phyloP scores from a whole-genome alignment of 768 basidiomycete genomes.

The Xerocomellus chrysenteron region DNA sequence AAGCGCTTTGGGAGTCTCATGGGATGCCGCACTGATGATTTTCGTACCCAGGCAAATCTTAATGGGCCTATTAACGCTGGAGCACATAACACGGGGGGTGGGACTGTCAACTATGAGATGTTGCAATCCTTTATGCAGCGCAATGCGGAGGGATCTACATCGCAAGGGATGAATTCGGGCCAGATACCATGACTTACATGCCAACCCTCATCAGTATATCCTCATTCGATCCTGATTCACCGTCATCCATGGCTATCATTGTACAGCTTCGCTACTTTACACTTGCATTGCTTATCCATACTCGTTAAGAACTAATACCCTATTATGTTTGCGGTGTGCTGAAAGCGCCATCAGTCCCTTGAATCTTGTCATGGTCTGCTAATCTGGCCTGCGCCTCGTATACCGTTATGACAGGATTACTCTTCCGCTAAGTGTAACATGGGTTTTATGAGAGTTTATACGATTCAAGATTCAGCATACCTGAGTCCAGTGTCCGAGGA shows the following conservation, averaged over 20 bases:
- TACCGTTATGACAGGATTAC: slow-evolving; percentile 76
- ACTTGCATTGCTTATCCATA: slow-evolving; percentile 5
- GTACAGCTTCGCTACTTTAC: slow-evolving; percentile 14
- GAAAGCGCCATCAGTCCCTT: slow-evolving; percentile 67
- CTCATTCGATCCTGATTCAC: not conserved
- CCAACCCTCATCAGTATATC: not conserved
- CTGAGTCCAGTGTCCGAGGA: slow-evolving; percentile 80
- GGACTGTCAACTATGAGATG: slow-evolving; percentile 40
- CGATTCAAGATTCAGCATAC: slow-evolving; percentile 36
- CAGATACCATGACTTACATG: slow-evolving; percentile 1
- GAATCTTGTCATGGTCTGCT: slow-evolving; percentile 85
- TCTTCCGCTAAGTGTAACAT: slow-evolving; percentile 57
- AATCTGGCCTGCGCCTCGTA: slow-evolving; percentile 88
- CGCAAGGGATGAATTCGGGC: slow-evolving; percentile 20
- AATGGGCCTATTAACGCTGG: slow-evolving; percentile 11
- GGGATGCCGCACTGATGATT: not conserved
- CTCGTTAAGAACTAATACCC: not conserved
- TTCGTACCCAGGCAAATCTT: slow-evolving; percentile 11
- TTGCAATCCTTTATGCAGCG: slow-evolving; percentile 48
- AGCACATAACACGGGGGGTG: slow-evolving; percentile 23
- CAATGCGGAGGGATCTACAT: slow-evolving; percentile 31
- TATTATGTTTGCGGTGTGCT: slow-evolving; percentile 42
- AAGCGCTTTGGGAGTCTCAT: not conserved
- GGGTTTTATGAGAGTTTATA: not conserved
- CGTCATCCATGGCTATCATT: not conserved